Conservation (phyloP, 2,329 filamentous ascomycete species). For the Diaporthe australafricana region DNA sequence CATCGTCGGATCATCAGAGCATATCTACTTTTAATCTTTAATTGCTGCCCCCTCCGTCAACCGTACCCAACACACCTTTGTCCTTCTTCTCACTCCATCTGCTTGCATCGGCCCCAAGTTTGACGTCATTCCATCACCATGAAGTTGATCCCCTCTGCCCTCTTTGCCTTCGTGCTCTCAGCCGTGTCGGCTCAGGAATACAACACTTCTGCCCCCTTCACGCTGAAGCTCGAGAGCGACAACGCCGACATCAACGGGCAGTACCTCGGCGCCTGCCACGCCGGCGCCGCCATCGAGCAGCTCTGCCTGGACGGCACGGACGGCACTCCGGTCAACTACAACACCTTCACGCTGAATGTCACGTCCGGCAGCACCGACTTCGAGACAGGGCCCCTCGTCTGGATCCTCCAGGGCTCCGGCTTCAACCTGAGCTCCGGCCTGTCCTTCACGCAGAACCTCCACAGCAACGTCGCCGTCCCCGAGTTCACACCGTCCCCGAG, state of each 20-base stretch:
- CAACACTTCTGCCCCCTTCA: slow-evolving; percentile 49
- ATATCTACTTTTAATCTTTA: slow-evolving; percentile 15
- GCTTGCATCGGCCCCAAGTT: neutral
- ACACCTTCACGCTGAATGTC: slow-evolving; percentile 50
- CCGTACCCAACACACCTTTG: neutral
- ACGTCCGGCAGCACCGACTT: slow-evolving; percentile 38
- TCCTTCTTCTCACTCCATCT: neutral
- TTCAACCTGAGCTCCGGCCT: slow-evolving; percentile 40
- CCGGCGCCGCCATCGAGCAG: slow-evolving; percentile 49
- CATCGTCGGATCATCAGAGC: slow-evolving; percentile 16
- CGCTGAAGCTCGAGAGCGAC: slow-evolving; percentile 46
- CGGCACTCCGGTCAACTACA: slow-evolving; percentile 37
- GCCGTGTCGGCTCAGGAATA: slow-evolving; percentile 45
- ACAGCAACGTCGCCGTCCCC: slow-evolving; percentile 48
- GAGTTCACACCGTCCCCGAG: slow-evolving; percentile 41
- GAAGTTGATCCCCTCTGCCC: slow-evolving; percentile 45
- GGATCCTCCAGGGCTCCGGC: slow-evolving; percentile 43
- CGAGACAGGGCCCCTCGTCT: slow-evolving; percentile 45
- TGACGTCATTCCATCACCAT: slow-evolving; percentile 34
- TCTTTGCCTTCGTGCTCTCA: slow-evolving; percentile 45
- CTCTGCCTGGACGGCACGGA: slow-evolving; percentile 44
- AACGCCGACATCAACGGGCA: slow-evolving; percentile 46
- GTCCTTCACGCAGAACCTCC: slow-evolving; percentile 40
- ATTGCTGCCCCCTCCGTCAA: neutral
- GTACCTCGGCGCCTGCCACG: slow-evolving; percentile 48